Evolutionary conservation across 2,329 filamentous ascomycete species (phyloP).

Genomic region (Colletotrichum abscissum): DNA sequence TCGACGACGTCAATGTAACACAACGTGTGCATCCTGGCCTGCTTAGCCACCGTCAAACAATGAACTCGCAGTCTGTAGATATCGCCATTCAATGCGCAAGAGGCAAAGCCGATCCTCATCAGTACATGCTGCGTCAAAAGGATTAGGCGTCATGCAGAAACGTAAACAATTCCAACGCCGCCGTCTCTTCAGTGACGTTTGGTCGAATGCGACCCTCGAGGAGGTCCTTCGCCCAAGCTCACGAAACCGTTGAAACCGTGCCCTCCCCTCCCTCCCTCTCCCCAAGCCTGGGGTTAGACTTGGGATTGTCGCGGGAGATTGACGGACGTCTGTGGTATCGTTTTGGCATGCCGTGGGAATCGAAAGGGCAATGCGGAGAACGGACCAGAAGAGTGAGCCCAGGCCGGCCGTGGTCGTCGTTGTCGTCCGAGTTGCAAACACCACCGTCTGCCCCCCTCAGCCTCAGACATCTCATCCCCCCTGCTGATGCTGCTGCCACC

Average conservation of each 20-base stretch:
- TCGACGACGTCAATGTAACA: background rate
- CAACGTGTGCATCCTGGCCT: background rate
- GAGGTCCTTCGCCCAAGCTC: background rate
- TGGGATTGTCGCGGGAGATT: conserved; percentile 28
- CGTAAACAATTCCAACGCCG: background rate
- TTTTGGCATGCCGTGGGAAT: conserved; percentile 23
- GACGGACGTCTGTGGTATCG: conserved; percentile 23
- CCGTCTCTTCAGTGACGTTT: too few species aligned
- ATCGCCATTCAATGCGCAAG: conserved; percentile 3
- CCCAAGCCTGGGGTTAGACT: background rate
- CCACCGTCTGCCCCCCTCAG: background rate
- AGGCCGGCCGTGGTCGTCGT: background rate
- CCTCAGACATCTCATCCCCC: background rate
- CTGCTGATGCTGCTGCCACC: background rate
- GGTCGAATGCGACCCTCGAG: conserved; percentile 23
- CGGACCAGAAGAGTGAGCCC: background rate
- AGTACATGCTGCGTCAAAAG: background rate
- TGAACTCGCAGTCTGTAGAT: background rate
- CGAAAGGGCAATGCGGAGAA: conserved; percentile 19
- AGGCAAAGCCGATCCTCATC: background rate
- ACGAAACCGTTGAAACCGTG: conserved; percentile 33
- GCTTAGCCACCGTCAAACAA: background rate
- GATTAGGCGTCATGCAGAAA: conserved; percentile 11
- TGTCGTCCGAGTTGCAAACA: background rate
- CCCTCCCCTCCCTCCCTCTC: background rate